phyloP scores from a whole-genome alignment of 129 eudicot genomes.

The Deinandra increscens region DNA sequence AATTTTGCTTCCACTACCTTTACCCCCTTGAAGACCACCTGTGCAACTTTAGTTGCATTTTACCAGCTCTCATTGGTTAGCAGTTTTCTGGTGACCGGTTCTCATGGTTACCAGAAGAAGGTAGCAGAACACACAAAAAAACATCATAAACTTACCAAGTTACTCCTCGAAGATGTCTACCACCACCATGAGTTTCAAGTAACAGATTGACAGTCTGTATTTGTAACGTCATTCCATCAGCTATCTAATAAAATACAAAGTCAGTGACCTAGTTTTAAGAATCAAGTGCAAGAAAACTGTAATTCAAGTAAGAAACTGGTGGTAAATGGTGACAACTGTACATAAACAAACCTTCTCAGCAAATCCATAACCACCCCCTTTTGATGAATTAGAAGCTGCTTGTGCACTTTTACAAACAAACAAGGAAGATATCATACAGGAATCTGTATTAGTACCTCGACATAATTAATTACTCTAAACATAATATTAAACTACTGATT shows the following conservation, averaged over 20 bases:
- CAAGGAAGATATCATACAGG: background rate
- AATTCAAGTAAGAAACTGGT: conserved; percentile 2
- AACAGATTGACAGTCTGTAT: conserved; percentile 69
- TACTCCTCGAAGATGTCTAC: conserved; percentile 59
- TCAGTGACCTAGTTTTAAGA: background rate
- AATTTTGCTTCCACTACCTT: too few relatives aligned
- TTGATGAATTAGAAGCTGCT: conserved; percentile 47
- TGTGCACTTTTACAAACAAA: conserved; percentile 40
- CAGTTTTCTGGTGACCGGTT: too few relatives aligned
- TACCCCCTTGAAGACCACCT: too few relatives aligned
- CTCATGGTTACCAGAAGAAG: too few relatives aligned
- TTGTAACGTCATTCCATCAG: conserved; percentile 94
- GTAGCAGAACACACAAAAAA: background rate
- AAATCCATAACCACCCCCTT: conserved; percentile 74
- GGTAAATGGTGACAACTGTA: background rate
- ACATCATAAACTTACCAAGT: conserved; percentile 50
- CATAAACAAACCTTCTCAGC: conserved; percentile 74
- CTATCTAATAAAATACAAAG: conserved; percentile 51
- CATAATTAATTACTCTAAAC: background rate
- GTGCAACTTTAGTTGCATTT: too few relatives aligned
- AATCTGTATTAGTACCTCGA: background rate
- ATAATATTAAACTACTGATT: conserved; percentile 1
- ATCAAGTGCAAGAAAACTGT: background rate
- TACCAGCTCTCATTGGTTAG: too few relatives aligned
- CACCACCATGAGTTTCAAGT: conserved; percentile 90